Evolutionary conservation across 352 stramenopile genomes (phyloP).

Genomic region (Blastocystis sp.): DNA sequence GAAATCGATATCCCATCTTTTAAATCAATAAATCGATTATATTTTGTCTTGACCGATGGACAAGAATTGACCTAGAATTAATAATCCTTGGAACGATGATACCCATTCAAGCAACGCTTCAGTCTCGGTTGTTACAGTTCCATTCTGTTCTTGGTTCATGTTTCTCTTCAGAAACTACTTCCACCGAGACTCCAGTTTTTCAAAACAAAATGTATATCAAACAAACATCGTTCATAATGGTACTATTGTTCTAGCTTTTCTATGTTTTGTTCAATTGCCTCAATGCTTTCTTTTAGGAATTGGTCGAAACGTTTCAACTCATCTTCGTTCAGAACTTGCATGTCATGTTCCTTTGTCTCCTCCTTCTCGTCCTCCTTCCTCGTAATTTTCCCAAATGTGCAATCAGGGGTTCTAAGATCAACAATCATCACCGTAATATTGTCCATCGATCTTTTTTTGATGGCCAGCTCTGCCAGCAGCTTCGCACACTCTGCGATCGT

Average conservation of each 20-base stretch:
- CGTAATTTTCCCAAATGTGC: background rate
- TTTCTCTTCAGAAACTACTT: background rate
- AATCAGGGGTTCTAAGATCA: conserved; percentile 70
- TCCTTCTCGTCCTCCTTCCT: background rate
- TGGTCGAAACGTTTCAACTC: background rate
- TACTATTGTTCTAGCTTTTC: background rate
- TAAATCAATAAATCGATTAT: background rate
- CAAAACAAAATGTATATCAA: background rate
- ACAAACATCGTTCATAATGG: background rate
- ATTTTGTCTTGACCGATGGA: background rate
- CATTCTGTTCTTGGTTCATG: background rate
- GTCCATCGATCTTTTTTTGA: conserved; percentile 76
- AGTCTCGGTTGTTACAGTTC: background rate
- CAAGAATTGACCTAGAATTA: background rate
- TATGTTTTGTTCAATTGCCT: background rate
- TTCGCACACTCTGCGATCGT: conserved; percentile 73
- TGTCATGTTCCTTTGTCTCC: background rate
- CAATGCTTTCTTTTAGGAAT: conserved; percentile 9
- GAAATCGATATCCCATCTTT: conserved; percentile 28
- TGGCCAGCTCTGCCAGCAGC: conserved; percentile 78
- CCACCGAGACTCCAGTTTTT: background rate
- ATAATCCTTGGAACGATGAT: background rate
- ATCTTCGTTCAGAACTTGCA: background rate
- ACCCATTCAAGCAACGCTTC: conserved; percentile 42
- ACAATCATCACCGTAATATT: conserved; percentile 81